A percentile compares a stretch with the other conserved stretches of the same genome.
These are phyloP conservation scores for Dipsacomyces acuminosporus DNA, from an alignment of 371 early-diverging fungal species.

Conservation along the genomic window DNA sequence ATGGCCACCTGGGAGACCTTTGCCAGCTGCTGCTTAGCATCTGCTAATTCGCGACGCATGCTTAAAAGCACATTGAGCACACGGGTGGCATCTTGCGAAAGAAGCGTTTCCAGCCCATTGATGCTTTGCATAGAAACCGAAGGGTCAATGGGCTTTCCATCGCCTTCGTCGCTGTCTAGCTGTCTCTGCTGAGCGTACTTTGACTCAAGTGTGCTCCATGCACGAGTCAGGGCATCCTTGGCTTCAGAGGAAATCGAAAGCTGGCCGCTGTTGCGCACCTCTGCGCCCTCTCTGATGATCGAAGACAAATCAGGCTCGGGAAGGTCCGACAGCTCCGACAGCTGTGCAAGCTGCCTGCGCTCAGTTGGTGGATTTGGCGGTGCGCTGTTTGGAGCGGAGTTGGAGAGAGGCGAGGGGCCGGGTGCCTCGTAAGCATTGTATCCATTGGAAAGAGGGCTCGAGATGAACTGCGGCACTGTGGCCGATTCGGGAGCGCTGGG, in stretches of 20 bases:
- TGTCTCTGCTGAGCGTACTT: slow-evolving; percentile 19
- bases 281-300: too few species aligned
- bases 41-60: slow-evolving; percentile 44
- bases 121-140: slow-evolving; percentile 11
- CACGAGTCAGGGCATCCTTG: slow-evolving; percentile 16
- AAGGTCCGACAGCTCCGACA: slow-evolving; percentile 8
- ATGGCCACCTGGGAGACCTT: slow-evolving; percentile 39
- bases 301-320: slow-evolving; percentile 4
- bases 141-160: neutral
- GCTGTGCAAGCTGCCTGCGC: neutral
- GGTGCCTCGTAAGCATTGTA: too few species aligned
- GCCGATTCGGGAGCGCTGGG: too few species aligned
- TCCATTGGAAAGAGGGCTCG: too few species aligned
- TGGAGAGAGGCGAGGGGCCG: too few species aligned
- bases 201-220: slow-evolving; percentile 17
- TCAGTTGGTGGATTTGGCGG: neutral
- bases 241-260: slow-evolving; percentile 25
- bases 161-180: neutral
- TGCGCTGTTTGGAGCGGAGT: too few species aligned
- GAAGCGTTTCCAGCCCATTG: slow-evolving; percentile 6
- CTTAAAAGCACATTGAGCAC: slow-evolving; percentile 31
- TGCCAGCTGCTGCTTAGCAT: slow-evolving; percentile 42
- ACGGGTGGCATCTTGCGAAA: slow-evolving; percentile 7
- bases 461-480: too few species aligned
- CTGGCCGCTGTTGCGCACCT: slow-evolving; percentile 14